phyloP scores from a whole-genome alignment of 2,329 filamentous ascomycete species.

The Plenodomus biglobosus region DNA sequence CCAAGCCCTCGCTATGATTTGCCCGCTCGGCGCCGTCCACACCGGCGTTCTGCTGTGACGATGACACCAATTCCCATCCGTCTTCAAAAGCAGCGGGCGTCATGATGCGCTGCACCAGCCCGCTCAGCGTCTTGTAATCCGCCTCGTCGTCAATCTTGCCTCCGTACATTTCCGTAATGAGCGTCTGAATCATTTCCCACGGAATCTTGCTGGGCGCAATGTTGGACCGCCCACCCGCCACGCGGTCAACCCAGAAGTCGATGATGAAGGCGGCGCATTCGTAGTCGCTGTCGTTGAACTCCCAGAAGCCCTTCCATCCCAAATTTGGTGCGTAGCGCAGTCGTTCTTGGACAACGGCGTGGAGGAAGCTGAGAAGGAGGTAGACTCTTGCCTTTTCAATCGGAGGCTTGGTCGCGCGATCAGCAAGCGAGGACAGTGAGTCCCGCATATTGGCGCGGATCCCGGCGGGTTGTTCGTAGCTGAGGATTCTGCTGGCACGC shows the following conservation, averaged over 20 bases:
- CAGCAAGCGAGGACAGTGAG: constrained; percentile 79
- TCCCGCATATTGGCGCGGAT: constrained; percentile 99
- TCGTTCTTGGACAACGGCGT: constrained; percentile 93
- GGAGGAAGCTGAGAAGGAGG: constrained; percentile 86
- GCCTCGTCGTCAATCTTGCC: constrained; percentile 93
- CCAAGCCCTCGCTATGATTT: constrained; percentile 62
- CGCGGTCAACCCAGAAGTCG: constrained; percentile 86
- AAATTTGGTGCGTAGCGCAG: constrained; percentile 90
- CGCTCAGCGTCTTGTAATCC: constrained; percentile 73
- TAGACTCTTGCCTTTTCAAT: constrained; percentile 91
- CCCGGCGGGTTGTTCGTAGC: constrained; percentile 97
- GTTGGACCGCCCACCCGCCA: constrained; percentile 84
- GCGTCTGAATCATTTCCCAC: constrained; percentile 90
- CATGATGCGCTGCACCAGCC: constrained; percentile 75
- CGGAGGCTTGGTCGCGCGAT: constrained; percentile 74
- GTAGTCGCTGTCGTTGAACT: constrained; percentile 99
- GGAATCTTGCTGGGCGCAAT: constrained; percentile 91
- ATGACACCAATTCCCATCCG: constrained; percentile 89
- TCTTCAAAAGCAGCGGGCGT: constrained; percentile 90
- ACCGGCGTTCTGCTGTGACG: too few species aligned
- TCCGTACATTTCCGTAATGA: constrained; percentile 93
- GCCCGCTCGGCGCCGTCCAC: constrained; percentile 55
- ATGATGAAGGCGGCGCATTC: constrained; percentile 97
- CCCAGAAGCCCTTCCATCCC: constrained; percentile 99
- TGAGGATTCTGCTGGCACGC: constrained; percentile 87